Evolutionary conservation across 305 asterid species (phyloP).

Genomic region (Vinca major): DNA sequence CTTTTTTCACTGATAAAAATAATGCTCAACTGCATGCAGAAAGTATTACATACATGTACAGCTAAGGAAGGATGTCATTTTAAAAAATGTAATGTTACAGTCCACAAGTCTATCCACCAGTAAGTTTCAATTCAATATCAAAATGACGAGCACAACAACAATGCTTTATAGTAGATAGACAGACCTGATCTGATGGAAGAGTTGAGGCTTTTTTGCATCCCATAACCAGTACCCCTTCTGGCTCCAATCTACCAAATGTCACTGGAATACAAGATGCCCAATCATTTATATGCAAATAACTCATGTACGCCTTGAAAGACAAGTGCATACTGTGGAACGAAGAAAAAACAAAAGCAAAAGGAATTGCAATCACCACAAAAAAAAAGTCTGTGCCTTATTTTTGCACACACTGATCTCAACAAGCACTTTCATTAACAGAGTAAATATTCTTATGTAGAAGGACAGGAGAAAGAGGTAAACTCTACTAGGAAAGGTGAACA

Average conservation of each 20-base stretch:
- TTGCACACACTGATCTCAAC: not conserved
- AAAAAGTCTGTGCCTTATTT: not conserved
- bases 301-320: slow-evolving; percentile 11
- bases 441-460: not conserved
- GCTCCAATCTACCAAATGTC: slow-evolving; percentile 86
- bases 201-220: slow-evolving; percentile 75
- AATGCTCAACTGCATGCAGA: not conserved
- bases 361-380: no score
- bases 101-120: not conserved
- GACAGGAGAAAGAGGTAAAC: not conserved
- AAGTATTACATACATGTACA: not conserved
- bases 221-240: slow-evolving; percentile 89
- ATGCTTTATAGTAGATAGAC: slow-evolving; percentile 20
- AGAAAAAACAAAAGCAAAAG: slow-evolving; percentile 1
- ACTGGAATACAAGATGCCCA: slow-evolving; percentile 43
- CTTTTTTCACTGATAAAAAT: not conserved
- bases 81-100: not conserved
- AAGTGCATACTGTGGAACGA: slow-evolving; percentile 10
- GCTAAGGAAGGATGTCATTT: not conserved
- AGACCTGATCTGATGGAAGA: slow-evolving; percentile 59
- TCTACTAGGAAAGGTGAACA: not conserved
- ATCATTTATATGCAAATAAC: slow-evolving; percentile 15
- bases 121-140: not conserved
- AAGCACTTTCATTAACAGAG: not conserved
- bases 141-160: not conserved